These are phyloP conservation scores for Carnegiea gigantea DNA, from an alignment of 179 eudicot species.

Conservation along the genomic window DNA sequence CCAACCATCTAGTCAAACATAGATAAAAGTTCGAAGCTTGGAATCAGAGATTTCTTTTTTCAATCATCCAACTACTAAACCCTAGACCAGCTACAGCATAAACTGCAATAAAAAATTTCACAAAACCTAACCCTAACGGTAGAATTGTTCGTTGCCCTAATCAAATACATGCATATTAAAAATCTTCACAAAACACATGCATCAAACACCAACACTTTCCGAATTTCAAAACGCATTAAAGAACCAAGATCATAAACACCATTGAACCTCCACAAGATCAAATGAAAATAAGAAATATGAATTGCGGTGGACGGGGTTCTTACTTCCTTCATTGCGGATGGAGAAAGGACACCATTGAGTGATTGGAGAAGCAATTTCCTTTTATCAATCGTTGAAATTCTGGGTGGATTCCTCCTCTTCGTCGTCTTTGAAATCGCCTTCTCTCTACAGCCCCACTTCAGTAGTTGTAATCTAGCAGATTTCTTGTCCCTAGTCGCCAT, in stretches of 20 bases:
- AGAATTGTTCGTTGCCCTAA: neutral
- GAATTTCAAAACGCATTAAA: neutral
- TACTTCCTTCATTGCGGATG: neutral
- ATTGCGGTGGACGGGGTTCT: neutral
- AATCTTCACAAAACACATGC: neutral
- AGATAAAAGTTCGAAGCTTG: neutral
- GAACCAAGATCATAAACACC: neutral
- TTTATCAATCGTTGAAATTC: neutral
- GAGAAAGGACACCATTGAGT: neutral
- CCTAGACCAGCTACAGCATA: neutral
- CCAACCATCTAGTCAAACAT: too few relatives aligned
- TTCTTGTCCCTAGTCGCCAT: neutral
- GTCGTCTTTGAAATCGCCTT: neutral
- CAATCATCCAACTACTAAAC: neutral
- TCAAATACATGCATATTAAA: neutral
- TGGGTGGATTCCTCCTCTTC: neutral
- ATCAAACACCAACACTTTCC: neutral
- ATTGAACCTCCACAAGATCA: neutral
- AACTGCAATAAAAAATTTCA: neutral
- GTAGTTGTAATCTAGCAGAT: neutral
- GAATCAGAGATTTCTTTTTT: neutral
- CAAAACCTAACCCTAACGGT: conserved; percentile 6
- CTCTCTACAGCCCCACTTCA: neutral
- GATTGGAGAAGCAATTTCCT: neutral
- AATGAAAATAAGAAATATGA: neutral